phyloP scores from a whole-genome alignment of 2,329 filamentous ascomycete species.

The Colletotrichum spaethianum region DNA sequence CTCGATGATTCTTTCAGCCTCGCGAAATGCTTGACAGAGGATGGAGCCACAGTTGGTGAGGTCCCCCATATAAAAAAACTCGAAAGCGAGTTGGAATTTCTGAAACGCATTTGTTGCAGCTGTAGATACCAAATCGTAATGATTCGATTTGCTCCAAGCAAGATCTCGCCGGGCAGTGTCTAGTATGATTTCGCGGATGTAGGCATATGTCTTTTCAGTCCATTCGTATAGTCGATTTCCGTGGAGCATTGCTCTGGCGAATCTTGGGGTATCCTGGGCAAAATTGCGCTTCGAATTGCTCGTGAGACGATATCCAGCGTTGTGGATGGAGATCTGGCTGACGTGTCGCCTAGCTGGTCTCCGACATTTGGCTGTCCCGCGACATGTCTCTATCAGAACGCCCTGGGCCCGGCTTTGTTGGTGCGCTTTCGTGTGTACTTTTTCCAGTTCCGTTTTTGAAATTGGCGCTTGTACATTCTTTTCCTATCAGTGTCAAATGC shows the following conservation, averaged over 20 bases:
- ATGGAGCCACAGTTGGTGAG: background rate
- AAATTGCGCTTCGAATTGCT: fast-evolving
- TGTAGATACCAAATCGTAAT: fast-evolving
- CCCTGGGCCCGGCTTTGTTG: background rate
- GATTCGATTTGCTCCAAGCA: background rate
- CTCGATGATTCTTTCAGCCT: background rate
- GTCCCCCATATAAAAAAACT: background rate
- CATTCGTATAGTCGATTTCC: background rate
- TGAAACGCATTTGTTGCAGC: fast-evolving
- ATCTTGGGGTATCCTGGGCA: background rate
- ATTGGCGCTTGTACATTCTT: slow-evolving; percentile 22
- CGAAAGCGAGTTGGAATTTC: background rate
- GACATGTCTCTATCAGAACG: background rate
- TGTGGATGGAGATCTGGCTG: background rate
- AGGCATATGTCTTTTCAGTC: background rate
- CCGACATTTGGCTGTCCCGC: background rate
- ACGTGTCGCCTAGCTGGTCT: background rate
- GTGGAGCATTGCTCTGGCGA: background rate
- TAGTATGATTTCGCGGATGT: background rate
- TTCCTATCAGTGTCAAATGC: background rate
- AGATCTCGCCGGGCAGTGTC: background rate
- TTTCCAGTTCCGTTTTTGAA: slow-evolving; percentile 15
- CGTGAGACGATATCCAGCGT: too few relatives aligned
- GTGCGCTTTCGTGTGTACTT: slow-evolving; percentile 11
- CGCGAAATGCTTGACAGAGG: background rate